Evolutionary conservation across 495 filamentous ascomycete genomes (phyloP), one percentile per base, ranked within the genome.

Genomic region (Aspergillus sclerotiicarbonarius): DNA sequence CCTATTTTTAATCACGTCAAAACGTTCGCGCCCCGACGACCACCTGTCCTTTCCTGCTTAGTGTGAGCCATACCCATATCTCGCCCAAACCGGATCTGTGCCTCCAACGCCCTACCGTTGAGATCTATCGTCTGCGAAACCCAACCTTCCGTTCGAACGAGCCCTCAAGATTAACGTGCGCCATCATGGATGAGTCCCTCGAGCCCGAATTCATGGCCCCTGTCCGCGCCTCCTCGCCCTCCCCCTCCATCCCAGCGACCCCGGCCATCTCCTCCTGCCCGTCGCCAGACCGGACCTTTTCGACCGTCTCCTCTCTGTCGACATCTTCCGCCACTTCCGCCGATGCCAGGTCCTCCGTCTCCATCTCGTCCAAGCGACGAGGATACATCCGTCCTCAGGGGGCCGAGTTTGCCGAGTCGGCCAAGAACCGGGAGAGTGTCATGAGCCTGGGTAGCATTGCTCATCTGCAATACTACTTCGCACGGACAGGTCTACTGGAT

Each of bases 381-480:
- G 92, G 92, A 29, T 97, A 92, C 75, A 89, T 96, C 71, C 87
- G 94, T 51, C 92, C 95, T 0, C 90, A 92, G 70, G 90, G 87
- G 29, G 96, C 89, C 33, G 84, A 90, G 63, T 98, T 98, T 70
- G 89, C 94, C 10, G 87, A 87, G 30, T 98, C 94, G 33, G 94
- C 94, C 51, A 84, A 84, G 61, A 88, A 90, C 45, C 80, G 94
- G 57, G 92, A 98, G 60, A 96, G 91, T 64, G 94, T 98, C 54
- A 86, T 97, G 82, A 96, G 90, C 67, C 74, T 98, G 59, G 94
- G 94, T 21, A 96, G 92, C 67, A 98, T 98, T 64, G 91, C 92
- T 47, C 94, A 98, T 75, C 75, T 98, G 63, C 94, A 98, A 66
- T 96, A 98, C 71, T 98, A 98, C 70, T 98, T 98, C 70, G 93